Conservation (phyloP, 805 yeast genomes). For the Saccharomyces jurei region DNA sequence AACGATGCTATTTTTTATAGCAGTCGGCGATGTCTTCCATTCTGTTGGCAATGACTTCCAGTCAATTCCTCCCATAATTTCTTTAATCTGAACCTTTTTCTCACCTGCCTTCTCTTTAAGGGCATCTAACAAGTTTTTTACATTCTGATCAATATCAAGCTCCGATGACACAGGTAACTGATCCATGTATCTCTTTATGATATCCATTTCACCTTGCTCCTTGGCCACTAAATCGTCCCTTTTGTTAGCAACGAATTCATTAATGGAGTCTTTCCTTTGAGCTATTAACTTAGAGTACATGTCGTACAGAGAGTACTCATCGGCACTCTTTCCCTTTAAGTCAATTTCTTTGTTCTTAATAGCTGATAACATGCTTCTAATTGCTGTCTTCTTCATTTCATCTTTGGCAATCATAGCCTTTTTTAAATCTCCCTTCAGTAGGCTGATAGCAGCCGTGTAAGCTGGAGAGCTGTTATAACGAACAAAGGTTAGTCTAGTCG, state of each 20-base stretch:
- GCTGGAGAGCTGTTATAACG: slow-evolving; percentile 32
- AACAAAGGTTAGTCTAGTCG: slow-evolving; percentile 1
- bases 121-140: slow-evolving; percentile 19
- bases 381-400: slow-evolving; percentile 35
- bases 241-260: slow-evolving; percentile 37
- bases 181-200: slow-evolving; percentile 35
- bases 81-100: slow-evolving; percentile 23
- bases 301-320: slow-evolving; percentile 33
- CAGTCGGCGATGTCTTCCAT: slow-evolving; percentile 32
- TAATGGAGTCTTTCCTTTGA: slow-evolving; percentile 44
- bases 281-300: slow-evolving; percentile 37
- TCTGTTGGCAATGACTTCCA: slow-evolving; percentile 30
- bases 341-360: slow-evolving; percentile 41
- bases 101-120: slow-evolving; percentile 15
- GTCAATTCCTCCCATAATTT: slow-evolving; percentile 27
- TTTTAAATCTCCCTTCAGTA: slow-evolving; percentile 38
- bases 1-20: slow-evolving; percentile 29
- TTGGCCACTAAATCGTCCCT: slow-evolving; percentile 48
- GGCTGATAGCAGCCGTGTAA: slow-evolving; percentile 28
- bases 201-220: slow-evolving; percentile 39
- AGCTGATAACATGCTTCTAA: slow-evolving; percentile 36
- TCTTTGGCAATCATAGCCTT: slow-evolving; percentile 42
- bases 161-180: slow-evolving; percentile 42
- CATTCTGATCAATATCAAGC: slow-evolving; percentile 35
- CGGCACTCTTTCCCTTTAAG: slow-evolving; percentile 22